Evolutionary conservation across 2,329 filamentous ascomycete species (phyloP).

Genomic region (Aspergillus sp.): DNA sequence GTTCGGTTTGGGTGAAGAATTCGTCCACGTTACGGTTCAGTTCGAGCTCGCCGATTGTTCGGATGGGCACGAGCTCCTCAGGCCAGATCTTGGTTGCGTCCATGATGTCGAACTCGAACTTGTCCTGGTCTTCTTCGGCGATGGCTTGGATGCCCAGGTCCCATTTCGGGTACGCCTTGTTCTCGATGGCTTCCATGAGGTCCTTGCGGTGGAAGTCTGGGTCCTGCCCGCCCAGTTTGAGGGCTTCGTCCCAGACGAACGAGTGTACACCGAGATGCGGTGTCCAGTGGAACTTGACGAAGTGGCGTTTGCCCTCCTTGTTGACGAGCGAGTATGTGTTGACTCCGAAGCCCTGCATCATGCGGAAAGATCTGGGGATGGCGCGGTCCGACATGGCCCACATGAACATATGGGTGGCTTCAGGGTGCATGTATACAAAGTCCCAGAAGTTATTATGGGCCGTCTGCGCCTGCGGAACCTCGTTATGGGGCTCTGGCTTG

Average conservation of each 20-base stretch:
- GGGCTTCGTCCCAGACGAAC: conserved; percentile 62
- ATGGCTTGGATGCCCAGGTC: conserved; percentile 80
- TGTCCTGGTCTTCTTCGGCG: conserved; percentile 67
- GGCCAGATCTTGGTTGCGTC: conserved; percentile 87
- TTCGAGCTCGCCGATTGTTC: conserved; percentile 76
- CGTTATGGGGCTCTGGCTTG: conserved; percentile 42
- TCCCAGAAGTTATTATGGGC: conserved; percentile 55
- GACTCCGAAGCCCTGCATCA: conserved; percentile 40
- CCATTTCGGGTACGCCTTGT: conserved; percentile 71
- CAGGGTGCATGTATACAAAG: conserved; percentile 34
- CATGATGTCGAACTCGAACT: conserved; percentile 82
- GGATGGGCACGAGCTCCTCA: conserved; percentile 70
- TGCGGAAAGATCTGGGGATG: conserved; percentile 35
- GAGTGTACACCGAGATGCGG: conserved; percentile 37
- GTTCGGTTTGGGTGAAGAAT: conserved; percentile 79
- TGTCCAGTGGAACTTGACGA: conserved; percentile 37
- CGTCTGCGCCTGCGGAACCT: conserved; percentile 51
- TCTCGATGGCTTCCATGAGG: conserved; percentile 70
- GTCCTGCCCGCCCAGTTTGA: conserved; percentile 72
- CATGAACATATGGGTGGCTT: conserved; percentile 33
- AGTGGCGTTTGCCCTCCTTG: conserved; percentile 32
- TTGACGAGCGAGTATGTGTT: conserved; percentile 37
- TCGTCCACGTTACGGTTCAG: conserved; percentile 79
- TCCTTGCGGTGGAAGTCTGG: conserved; percentile 83
- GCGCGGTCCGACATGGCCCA: conserved; percentile 38